Evolutionary conservation across 169 alveolate genomes (phyloP).

Genomic region (Eimeria sp.): DNA sequence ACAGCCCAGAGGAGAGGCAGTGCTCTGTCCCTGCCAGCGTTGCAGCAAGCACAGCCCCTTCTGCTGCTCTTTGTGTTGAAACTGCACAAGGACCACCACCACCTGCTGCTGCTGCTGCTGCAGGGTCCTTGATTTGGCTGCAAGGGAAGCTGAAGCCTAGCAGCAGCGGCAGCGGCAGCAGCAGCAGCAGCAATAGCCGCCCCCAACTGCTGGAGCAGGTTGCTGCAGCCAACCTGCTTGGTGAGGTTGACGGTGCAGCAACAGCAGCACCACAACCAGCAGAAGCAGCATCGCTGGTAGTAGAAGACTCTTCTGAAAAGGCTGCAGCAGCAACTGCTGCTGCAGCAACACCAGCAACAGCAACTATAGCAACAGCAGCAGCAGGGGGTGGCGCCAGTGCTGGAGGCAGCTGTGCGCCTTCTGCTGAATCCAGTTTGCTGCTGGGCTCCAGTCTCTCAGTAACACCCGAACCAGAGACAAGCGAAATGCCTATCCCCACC

Average conservation of each 20-base stretch:
- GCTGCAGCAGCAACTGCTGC: not conserved
- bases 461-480: not conserved
- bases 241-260: not conserved
- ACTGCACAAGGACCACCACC: conserved; percentile 3
- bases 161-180: no score
- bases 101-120: conserved; percentile 9
- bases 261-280: not conserved
- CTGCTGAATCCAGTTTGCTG: not conserved
- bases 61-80: conserved; percentile 51
- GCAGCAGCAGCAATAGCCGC: not conserved
- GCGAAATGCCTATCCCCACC: not conserved
- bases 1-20: conserved; percentile 30
- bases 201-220: not conserved
- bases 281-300: not conserved
- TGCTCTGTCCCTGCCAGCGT: conserved; percentile 27
- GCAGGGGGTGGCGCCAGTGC: conserved; percentile 17
- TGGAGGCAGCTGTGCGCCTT: not conserved
- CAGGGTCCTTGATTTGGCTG: conserved; percentile 23
- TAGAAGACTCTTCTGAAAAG: not conserved
- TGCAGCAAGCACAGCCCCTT: conserved; percentile 66
- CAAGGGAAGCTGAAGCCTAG: conserved; percentile 29
- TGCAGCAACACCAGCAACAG: not conserved
- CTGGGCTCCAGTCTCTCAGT: not conserved
- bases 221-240: not conserved
- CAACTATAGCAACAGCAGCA: not conserved